A percentile compares a stretch with the other conserved stretches of the same genome.
phyloP scores from a whole-genome alignment of 495 filamentous ascomycete species.

The Lasiosphaeria hispida region DNA sequence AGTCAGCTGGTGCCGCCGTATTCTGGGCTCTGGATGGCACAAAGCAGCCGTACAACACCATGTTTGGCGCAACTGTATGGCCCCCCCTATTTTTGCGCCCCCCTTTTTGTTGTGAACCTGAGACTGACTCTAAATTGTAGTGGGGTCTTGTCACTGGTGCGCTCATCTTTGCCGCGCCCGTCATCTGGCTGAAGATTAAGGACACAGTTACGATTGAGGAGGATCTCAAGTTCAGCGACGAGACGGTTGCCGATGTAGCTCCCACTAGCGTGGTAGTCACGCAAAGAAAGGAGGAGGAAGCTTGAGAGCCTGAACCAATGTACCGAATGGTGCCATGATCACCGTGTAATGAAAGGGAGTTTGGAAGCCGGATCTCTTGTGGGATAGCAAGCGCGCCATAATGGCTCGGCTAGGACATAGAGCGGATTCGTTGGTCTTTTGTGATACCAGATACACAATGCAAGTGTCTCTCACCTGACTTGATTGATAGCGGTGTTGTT shows the following conservation, averaged over 20 bases:
- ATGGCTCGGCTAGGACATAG: too few relatives aligned
- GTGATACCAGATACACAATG: too few relatives aligned
- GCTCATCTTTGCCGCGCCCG: slow-evolving; percentile 71
- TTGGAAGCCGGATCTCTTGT: too few relatives aligned
- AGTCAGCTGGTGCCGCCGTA: slow-evolving; percentile 88
- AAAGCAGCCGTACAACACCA: slow-evolving; percentile 59
- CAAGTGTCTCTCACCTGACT: too few relatives aligned
- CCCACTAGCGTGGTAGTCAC: neutral
- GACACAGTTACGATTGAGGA: slow-evolving; percentile 69
- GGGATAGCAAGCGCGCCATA: too few relatives aligned
- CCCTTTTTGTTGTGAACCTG: neutral
- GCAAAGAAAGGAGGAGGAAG: slow-evolving; percentile 10
- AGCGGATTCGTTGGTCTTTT: too few relatives aligned
- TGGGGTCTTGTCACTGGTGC: slow-evolving; percentile 73
- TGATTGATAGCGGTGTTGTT: too few relatives aligned
- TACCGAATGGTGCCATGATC: too few relatives aligned
- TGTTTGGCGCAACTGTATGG: slow-evolving; percentile 54
- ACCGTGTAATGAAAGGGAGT: too few relatives aligned
- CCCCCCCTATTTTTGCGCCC: neutral
- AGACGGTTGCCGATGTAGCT: slow-evolving; percentile 66
- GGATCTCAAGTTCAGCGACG: slow-evolving; percentile 80
- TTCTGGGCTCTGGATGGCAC: slow-evolving; percentile 76
- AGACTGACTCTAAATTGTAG: slow-evolving; percentile 24
- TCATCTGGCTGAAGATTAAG: slow-evolving; percentile 76
- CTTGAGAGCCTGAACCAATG: neutral